Conservation (phyloP, 208 protist species). For the Trypanosoma grayi region DNA sequence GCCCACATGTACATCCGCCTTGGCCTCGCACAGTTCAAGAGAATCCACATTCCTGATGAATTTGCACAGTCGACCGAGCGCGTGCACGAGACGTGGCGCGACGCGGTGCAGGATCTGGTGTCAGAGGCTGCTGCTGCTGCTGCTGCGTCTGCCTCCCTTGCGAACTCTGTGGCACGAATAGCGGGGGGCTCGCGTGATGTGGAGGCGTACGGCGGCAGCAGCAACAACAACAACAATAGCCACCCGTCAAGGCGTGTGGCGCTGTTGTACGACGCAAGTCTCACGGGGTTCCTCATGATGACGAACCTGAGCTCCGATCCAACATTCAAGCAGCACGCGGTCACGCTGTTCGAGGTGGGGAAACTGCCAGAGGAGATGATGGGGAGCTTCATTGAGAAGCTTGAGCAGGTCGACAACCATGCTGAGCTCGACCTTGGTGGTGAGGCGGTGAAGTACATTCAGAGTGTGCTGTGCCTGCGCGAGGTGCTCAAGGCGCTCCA, state of each 20-base stretch:
- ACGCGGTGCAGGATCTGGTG: constrained; percentile 13
- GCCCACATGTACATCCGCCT: constrained; percentile 90
- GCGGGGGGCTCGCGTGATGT: neutral
- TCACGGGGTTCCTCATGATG: constrained; percentile 98
- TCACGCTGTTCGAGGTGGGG: constrained; percentile 91
- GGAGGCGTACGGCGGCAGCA: neutral
- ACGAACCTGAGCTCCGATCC: constrained; percentile 91
- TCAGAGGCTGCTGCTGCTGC: neutral
- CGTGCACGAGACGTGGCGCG: constrained; percentile 62
- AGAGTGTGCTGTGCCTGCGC: constrained; percentile 76
- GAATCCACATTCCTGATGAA: constrained; percentile 33
- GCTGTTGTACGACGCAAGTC: constrained; percentile 94
- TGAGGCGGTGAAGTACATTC: constrained; percentile 87
- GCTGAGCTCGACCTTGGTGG: constrained; percentile 48
- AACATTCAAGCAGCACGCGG: constrained; percentile 86
- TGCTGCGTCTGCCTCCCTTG: neutral
- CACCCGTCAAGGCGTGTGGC: constrained; percentile 87
- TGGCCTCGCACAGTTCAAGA: constrained; percentile 78
- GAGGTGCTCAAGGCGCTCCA: constrained; percentile 64
- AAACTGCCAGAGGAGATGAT: constrained; percentile 84
- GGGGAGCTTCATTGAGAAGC: constrained; percentile 62
- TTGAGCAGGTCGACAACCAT: constrained; percentile 50
- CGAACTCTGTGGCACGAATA: neutral
- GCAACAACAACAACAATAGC: neutral
- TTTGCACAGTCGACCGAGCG: constrained; percentile 15